Evolutionary conservation across 2,329 filamentous ascomycete species (phyloP), one percentile per base, ranked within the genome.

Genomic region (Cordyceps pruinosa): DNA sequence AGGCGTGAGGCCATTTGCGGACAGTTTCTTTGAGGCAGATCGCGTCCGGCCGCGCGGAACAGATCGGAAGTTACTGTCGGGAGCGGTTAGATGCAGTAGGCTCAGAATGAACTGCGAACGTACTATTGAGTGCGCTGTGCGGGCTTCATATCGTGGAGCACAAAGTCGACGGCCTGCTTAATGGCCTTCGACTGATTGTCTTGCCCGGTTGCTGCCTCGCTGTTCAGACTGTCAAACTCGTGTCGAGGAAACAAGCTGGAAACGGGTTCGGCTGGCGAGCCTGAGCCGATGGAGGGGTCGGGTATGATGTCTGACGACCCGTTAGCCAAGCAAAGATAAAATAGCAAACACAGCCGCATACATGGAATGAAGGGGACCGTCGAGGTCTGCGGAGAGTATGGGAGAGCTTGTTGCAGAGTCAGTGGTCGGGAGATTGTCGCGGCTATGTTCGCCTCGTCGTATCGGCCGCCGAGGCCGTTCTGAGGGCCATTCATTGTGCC

Each of bases 321-420:
- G 12, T 49, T 25, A 55, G 32, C 41, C n/a, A n/a, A 23, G 12
- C 19, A 23, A 5, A 42, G 21, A 21, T 7, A 28, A n/a, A 37
- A 52, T 19, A 32, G 19, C 25, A 48, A 48, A 45, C 25, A 45
- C 9, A 53, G 66, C 77, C 61, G 19, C 54, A 17, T 72, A 91
- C 89, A 85, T 63, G 88, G 82, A 69, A 88, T 83, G 70, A 93
- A 90, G 3, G 89, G 89, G 53, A 89, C 80, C 49, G 92, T 87
- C 4, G 88, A 90, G 49, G 86, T 89, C 68, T 93, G 86, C 25
- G 90, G 89, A 52, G 89, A 89, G 72, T 86, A 92, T n/a, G 88
- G 87, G 46, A 94, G 77, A 30, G 89, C 89, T 67, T 94, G 88
- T 57, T 87, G 81, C 13, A 94, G 80, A 4, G 81, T 81, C 66